Evolutionary conservation across 345 rosid genomes (phyloP).

Genomic region (Heritiera littoralis): DNA sequence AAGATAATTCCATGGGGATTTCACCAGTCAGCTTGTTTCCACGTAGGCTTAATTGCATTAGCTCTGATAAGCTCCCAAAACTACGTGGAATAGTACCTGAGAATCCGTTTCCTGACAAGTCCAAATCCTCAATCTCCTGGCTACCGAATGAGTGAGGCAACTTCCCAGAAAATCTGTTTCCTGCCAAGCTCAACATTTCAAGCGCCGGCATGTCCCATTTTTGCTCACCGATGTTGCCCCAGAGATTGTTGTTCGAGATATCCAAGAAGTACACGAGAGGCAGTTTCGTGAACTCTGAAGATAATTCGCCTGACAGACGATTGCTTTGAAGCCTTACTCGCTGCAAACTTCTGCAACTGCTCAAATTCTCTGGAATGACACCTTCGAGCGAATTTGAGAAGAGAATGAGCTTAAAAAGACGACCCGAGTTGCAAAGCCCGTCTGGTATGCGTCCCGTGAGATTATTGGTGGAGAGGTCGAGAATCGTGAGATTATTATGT

Average conservation of each 20-base stretch:
- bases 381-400: slow-evolving; percentile 73
- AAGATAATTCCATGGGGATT: slow-evolving; percentile 68
- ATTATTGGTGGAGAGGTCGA: slow-evolving; percentile 83
- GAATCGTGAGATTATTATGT: slow-evolving; percentile 60
- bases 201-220: slow-evolving; percentile 75
- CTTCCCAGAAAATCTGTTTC: slow-evolving; percentile 57
- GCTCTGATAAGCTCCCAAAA: slow-evolving; percentile 45
- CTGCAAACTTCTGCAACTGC: slow-evolving; percentile 58
- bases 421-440: slow-evolving; percentile 61
- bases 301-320: slow-evolving; percentile 53
- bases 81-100: slow-evolving; percentile 55
- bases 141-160: slow-evolving; percentile 64
- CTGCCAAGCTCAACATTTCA: slow-evolving; percentile 68
- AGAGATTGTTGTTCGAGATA: slow-evolving; percentile 65
- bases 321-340: slow-evolving; percentile 81
- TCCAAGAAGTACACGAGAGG: slow-evolving; percentile 77
- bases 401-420: slow-evolving; percentile 77
- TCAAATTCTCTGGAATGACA: slow-evolving; percentile 52
- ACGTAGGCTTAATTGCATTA: slow-evolving; percentile 62
- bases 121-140: slow-evolving; percentile 59
- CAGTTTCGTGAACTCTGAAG: slow-evolving; percentile 52
- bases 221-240: slow-evolving; percentile 48
- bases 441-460: slow-evolving; percentile 73
- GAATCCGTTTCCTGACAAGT: slow-evolving; percentile 59
- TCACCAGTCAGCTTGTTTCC: slow-evolving; percentile 59